Base-by-base conservation (phyloP, 2,329 filamentous ascomycete genomes). In the Aspergillus tanneri region DNA sequence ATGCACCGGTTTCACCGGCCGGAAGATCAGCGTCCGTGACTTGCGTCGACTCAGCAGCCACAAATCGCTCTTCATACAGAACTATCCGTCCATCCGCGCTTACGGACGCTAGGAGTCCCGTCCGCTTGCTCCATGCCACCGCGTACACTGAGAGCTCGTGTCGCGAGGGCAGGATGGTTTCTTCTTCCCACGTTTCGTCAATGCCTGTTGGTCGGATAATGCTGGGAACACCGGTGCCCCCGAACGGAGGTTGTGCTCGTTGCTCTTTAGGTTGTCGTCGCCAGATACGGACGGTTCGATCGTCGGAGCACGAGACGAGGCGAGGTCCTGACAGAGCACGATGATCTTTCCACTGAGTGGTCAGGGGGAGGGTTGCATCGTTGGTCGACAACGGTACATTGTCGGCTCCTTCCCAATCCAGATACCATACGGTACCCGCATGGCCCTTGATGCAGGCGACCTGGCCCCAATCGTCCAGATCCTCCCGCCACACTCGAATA, bases 381-480 rank as follows among this genome's bases (percentile, higher is more conserved):
- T 11, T 36, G 18, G 34, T 27, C 35, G 21, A 16, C 10, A 46
- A 46, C 21, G 61, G 62, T 10, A 52, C 43, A 55, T 64, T 72
- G 14, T 73, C 72, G 12, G 65, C 61, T 1, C 70, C 71, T 59
- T 85, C 82, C 68, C 83, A 85, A 46, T 91, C 85, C 11, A 96
- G 67, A 56, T 84, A 87, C 93, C 93, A 99, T 9, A 97, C 91
- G 2, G 93, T 99, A 2, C 86, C 88, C 22, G 73, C 75, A 65
- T 97, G 92, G 1, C 88, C 90, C 58, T 86, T 82, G 21, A 97
- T 75, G 37, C 90, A 82, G 8, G 87, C 82, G 22, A 96, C 87
- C 64, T 92, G 95, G 9, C 87, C 87, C 93, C 93, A 99, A 67
- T 97, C 92, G 63, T 96, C 92, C 27, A 82, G 79, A 69, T 96